Base-by-base conservation (phyloP, 257 asterid species). In the Solanum clarkiae region DNA sequence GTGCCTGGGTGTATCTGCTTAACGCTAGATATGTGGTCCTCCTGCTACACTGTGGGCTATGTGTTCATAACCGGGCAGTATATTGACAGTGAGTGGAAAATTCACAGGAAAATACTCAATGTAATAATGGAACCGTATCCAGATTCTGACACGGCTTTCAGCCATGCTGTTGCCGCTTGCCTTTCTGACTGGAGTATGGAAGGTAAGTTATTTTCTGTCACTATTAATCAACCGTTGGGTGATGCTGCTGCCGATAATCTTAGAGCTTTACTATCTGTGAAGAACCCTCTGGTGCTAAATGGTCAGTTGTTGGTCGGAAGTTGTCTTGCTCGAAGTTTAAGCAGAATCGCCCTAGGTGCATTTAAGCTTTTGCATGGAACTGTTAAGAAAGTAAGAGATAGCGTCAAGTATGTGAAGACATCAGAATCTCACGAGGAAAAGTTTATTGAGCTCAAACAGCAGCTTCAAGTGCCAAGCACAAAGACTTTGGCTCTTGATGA, bases 81-180 rank as follows among this genome's bases (percentile, higher is more conserved):
- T 89, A 89, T 97, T 16, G 99, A 95, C 84, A 81, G 91, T 62
- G 98, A 97, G 18, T 97, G 99, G 99, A 94, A 94, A 84, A 89
- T 97, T 91, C 98, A 97, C 84, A 85, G 93, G 86, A 97, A 94
- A 74, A 94, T 97, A 85, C 95, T 97, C 5, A 95, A 92, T 74
- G 95, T 97, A 87, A 88, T 95, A 42, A 93, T 92, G 99, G 98
- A 92, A 88, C 97, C 99, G 10, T 92, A 92, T 82, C 98, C 98
- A 2, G 98, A 95, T 45, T 92, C 98, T 0, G 98, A 92, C 49
- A 85, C 92, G 82, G 98, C 98, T 75, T 94, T 97, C 89, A 92
- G 95, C 88, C 99, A 97, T 49, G 93, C 99, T 5, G 91, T 97
- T 80, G 93, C 98, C 51, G 97, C 95, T 10, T 95, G 99, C 88